Evolutionary conservation across 2,329 filamentous ascomycete genomes (phyloP), one percentile per base, ranked within the genome.

Genomic region (Nigrospora osmanthi): DNA sequence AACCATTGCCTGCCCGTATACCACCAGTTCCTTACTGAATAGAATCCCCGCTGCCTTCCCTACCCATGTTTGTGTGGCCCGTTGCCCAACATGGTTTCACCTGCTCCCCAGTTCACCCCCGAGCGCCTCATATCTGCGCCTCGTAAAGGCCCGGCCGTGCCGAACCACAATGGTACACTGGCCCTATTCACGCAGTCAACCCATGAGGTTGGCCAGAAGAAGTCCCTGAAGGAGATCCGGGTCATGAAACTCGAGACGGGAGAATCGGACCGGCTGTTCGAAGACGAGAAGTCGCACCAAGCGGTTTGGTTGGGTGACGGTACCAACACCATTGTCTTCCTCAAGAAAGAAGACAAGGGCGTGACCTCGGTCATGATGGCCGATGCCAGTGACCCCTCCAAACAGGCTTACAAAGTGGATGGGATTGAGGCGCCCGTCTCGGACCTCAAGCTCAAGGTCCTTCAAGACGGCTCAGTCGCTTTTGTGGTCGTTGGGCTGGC

Each of bases 151-250:
- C 48, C 58, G n/a, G 65, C 63, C 2, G 58, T 72, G 7, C 65
- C 67, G 10, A 69, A 65, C 44, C 55, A 63, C 17, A 63, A 64
- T 45, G 67, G 69, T 44, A 60, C 67, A 5, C 61, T 65, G 12
- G 60, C 67, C 9, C 54, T 74, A 35, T 66, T 66, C 52, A 67
- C 66, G 15, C 53, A 71, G 38, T 61, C 64, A 6, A 61, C 60
- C 23, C 62, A 71, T 34, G 36, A 40, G 11, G 45, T 68, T 40
- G 56, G 52, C 32, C 53, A 55, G 13, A 54, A 58, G 31, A 60
- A 58, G 37, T 59, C 55, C 14, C 43, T 47, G 3, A 61, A 59
- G 15, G 60, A 66, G 44, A 52, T 67, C 37, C 56, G 60, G 11
- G 48, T 68, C 16, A 53, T 68, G 45, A 45, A 64, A 31, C 51